phyloP scores from a whole-genome alignment of 306 rosid species.

The Cucurbita argyrosperma region DNA sequence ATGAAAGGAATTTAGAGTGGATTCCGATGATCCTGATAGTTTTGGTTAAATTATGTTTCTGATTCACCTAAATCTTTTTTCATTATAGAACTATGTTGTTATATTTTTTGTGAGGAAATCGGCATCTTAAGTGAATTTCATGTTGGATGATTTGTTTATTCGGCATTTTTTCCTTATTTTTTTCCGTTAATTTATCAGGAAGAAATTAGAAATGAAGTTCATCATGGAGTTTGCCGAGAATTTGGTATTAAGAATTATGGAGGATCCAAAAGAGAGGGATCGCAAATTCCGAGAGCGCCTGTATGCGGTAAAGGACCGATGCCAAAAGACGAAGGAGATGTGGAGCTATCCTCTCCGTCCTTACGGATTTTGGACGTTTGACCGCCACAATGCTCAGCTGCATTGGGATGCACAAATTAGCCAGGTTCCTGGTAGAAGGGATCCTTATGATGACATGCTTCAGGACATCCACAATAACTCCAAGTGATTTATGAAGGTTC shows the following conservation, averaged over 20 bases:
- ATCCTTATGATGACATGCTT: conserved; percentile 80
- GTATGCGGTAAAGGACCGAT: conserved; percentile 36
- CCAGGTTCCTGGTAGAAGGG: conserved; percentile 73
- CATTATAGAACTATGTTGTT: not conserved
- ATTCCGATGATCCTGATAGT: not conserved
- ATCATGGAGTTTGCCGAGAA: conserved; percentile 90
- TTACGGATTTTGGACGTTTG: conserved; percentile 92
- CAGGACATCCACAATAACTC: conserved; percentile 20
- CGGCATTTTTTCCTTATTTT: not conserved
- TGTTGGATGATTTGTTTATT: not conserved
- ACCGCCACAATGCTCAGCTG: conserved; percentile 85
- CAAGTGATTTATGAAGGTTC: conserved; percentile 17
- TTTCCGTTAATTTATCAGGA: not conserved
- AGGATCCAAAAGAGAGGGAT: conserved; percentile 90
- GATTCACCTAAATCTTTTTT: not conserved
- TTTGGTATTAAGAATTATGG: conserved; percentile 68
- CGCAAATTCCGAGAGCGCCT: conserved; percentile 63
- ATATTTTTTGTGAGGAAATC: not conserved
- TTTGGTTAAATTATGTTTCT: not conserved
- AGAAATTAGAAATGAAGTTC: conserved; percentile 43
- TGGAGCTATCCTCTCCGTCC: conserved; percentile 76
- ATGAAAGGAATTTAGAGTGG: not conserved
- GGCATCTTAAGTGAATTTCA: not conserved
- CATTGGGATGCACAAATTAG: conserved; percentile 89
- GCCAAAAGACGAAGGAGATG: conserved; percentile 82